phyloP scores from a whole-genome alignment of 1,284 basidiomycete genomes.

The Melampsora americana region DNA sequence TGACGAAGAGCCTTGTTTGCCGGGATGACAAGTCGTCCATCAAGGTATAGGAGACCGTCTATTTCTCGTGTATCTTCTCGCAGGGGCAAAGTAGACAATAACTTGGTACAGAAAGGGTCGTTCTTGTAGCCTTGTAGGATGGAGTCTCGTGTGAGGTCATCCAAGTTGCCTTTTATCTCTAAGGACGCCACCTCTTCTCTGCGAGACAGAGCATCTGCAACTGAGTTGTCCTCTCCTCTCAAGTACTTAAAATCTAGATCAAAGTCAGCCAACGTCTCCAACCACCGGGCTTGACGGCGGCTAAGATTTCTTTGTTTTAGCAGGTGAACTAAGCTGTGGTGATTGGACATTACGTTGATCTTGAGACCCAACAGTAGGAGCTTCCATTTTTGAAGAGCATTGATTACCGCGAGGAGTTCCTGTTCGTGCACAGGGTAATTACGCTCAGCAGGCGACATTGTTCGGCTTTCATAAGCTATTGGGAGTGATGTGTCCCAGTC shows the following conservation, averaged over 20 bases:
- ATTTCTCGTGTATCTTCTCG: neutral
- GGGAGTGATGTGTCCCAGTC: too few species aligned
- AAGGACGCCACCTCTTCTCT: neutral
- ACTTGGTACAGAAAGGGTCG: neutral
- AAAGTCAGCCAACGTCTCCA: slow-evolving; percentile 55
- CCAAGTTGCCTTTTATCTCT: too few species aligned
- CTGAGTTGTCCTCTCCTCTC: slow-evolving; percentile 54
- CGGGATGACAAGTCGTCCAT: slow-evolving; percentile 53
- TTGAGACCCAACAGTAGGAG: slow-evolving; percentile 53
- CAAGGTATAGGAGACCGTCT: slow-evolving; percentile 53
- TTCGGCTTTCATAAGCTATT: too few species aligned
- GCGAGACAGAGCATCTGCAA: slow-evolving; percentile 55
- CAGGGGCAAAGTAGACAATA: neutral
- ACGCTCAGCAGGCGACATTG: too few species aligned
- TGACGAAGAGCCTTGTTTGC: slow-evolving; percentile 45
- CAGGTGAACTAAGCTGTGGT: slow-evolving; percentile 56
- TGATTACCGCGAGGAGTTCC: slow-evolving; percentile 45
- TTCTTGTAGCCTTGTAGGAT: neutral
- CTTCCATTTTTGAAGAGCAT: slow-evolving; percentile 45
- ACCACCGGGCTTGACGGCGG: slow-evolving; percentile 54
- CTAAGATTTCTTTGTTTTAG: slow-evolving; percentile 55
- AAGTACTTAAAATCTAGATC: slow-evolving; percentile 52
- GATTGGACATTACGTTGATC: too few species aligned
- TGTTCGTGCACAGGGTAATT: too few species aligned
- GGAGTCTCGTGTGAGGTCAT: neutral